Evolutionary conservation across 2,329 filamentous ascomycete genomes (phyloP), one percentile per base, ranked within the genome.

Genomic region (Didymella arachidicola): DNA sequence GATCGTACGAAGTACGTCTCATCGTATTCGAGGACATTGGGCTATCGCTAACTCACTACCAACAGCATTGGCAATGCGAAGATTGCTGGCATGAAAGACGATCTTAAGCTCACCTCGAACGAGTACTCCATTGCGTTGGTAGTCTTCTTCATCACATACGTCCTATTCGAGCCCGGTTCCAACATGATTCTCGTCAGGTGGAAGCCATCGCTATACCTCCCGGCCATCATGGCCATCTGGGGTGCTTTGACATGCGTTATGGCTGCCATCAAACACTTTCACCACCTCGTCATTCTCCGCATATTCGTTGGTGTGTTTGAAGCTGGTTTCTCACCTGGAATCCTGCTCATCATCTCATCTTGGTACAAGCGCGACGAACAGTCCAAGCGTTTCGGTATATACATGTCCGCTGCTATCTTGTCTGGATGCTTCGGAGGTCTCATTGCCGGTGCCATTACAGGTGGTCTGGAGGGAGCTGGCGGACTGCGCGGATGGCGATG

Each of bases 361-460:
- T 88, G 85, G 85, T 88, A 88, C 66, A 83, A 84, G 59, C 82
- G 80, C 47, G 80, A 81, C 12, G 86, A 88, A 64, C 80, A 87
- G 41, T 81, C 82, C 0, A 84, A 84, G 49, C 80, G 86, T 2
- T 84, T 85, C 43, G 83, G 80, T 7, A 71, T 87, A 1, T 87
- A 85, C 63, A 84, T 86, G 60, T 83, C 84, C n/a, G 83, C 82
- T 1, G 84, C 83, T 0, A 82, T 86, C 2, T 76, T 85, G 2
- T 84, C 79, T 0, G 83, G 83, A n/a, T 83, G 82, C 2, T 85
- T 85, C 59, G 81, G 81, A 1, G 82, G 82, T 3, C 68, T 85
- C 1, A 69, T 84, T 7, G 82, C 81, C 29, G 82, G 81, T 2
- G 81, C 79, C 4, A 81, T 84, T 18, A 78, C 81, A 3, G 77